Conservation (phyloP, 306 rosid genomes). For the Fragaria iinumae region DNA sequence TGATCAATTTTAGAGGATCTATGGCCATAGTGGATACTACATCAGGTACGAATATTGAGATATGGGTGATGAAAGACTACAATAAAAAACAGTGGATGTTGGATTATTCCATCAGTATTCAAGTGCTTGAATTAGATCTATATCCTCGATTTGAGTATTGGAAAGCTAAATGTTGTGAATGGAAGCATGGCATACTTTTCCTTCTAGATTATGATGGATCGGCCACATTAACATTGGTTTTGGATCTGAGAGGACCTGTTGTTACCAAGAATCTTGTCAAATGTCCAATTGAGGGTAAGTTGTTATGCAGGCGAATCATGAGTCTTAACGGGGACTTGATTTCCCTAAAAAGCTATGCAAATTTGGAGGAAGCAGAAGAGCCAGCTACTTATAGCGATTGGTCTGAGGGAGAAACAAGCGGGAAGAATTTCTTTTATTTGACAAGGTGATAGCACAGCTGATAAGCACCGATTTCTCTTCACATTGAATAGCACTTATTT, state of each 20-base stretch:
- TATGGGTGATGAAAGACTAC: not conserved
- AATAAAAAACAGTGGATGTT: not conserved
- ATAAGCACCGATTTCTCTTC: too few relatives aligned
- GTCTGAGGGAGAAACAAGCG: not conserved
- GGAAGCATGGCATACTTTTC: not conserved
- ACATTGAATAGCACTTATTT: too few relatives aligned
- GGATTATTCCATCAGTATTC: not conserved
- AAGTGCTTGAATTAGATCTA: not conserved
- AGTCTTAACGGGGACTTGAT: not conserved
- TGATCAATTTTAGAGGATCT: not conserved
- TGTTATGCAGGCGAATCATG: not conserved
- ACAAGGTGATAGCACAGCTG: too few relatives aligned
- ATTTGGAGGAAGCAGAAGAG: not conserved
- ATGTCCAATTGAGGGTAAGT: not conserved
- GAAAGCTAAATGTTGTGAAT: not conserved
- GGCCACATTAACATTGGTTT: not conserved
- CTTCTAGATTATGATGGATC: not conserved
- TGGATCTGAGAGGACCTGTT: not conserved
- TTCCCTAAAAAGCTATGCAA: not conserved
- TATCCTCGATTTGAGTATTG: not conserved
- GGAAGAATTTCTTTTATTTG: not conserved
- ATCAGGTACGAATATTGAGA: not conserved
- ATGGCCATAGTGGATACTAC: not conserved
- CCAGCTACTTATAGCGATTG: not conserved
- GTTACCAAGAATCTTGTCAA: not conserved